Base-by-base conservation (phyloP, 202 grass and related monocot genomes). In the Eragrostis tef region DNA sequence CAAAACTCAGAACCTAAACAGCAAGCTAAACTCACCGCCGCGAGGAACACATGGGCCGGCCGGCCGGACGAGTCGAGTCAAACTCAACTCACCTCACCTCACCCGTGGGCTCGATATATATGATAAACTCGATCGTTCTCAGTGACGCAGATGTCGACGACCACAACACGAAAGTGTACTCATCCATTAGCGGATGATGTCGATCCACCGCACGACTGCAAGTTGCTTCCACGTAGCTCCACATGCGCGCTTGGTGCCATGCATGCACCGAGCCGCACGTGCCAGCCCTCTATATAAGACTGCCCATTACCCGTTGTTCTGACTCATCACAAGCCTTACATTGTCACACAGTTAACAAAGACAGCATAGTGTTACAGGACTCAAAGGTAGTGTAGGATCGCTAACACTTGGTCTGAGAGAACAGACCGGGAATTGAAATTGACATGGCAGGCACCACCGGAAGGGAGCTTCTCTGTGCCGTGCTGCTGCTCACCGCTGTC, bases 381-480 rank as follows among this genome's bases (percentile, higher is more conserved):
- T 70, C 31, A 34, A 39, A 39, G 34, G 34, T 39, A 39, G 0
- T 39, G 62, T 22, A 48, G 22, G 67, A 20, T 8, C 66, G 6
- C 4, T 69, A 0, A 21, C 34, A 12, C 66, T 39, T 21, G 31
- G 22, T 12, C 52, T 24, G 34, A 58, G 39, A n/a, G 4, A 6
- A 74, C 6, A 10, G 52, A 24, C 3, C 16, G 22, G 34, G 21
- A 36, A 9, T 5, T n/a, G 51, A 56, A 0, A 9, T 56, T 20
- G 52, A 6, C 19, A 79, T 79, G 76, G 76, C 76, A 25, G n/a
- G 76, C n/a, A 53, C 47, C 26, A 16, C 8, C 8, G 62, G 46
- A 11, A 78, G 16, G 46, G 0, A 24, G 3, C 0, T 79, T 68
- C 0, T 43, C 1, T 79, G 48, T 64, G 34, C 6, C 48, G n/a